Evolutionary conservation across 176 grass and related monocot genomes (phyloP), one percentile per base, ranked within the genome.

Genomic region (Musa itinerans): DNA sequence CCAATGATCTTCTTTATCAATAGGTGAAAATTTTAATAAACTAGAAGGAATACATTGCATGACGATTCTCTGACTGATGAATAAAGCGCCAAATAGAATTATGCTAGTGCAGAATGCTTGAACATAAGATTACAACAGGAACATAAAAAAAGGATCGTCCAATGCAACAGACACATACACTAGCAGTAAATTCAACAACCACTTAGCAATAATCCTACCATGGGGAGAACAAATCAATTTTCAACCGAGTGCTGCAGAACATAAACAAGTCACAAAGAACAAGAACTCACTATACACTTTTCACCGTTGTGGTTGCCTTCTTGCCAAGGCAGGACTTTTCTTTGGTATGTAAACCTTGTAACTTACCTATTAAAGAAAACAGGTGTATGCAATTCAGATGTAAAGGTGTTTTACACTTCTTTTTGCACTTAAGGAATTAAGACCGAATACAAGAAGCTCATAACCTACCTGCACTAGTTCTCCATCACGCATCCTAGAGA

Each of bases 321-420:
- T 87, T 80, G 84, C 83, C 81, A 92, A 83, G 9, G 84, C 84
- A 2, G 88, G 78, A 15, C 25, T 74, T 74, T 76, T 94, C 73
- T 91, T 89, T 74, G 95, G 95, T 82, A 99, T 99, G 83, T 94
- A 92, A 76, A 99, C 95, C 54, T 99, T 92, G 81, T 99, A 99
- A 78, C 86, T 94, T 65, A 99, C 95, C 95, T 92, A 69, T 24
- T 71, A 84, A 83, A 80, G 43, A 72, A 29, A 43, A 43, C 34
- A 43, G 34, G 34, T 43, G 34, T 6, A 43, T 43, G 34, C 34
- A 43, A 43, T 43, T 43, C 34, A 43, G 34, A 43, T 43, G 34
- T 6, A 43, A 43, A 43, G 34, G 34, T 43, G 34, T 43, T 82
- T 67, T 73, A 26, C 21, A 7, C 26, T 10, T 8, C 11, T 69